phyloP scores from a whole-genome alignment of 2,329 filamentous ascomycete genomes.

The Aspergillus phoenicis region DNA sequence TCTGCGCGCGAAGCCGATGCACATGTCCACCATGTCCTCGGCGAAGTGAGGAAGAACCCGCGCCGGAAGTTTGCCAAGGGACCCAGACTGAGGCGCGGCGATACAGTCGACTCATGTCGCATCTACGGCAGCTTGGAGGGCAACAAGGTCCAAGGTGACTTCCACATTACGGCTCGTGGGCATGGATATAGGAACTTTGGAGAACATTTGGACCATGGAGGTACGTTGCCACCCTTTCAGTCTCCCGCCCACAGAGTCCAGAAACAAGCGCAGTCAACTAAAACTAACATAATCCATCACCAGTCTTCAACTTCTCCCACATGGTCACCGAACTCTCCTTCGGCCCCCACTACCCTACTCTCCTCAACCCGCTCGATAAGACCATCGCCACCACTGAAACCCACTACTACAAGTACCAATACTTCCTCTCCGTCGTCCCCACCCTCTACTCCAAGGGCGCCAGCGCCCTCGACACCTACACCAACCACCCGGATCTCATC shows the following conservation, averaged over 20 bases:
- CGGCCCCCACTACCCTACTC: constrained; percentile 91
- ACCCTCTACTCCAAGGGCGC: constrained; percentile 77
- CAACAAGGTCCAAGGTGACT: constrained; percentile 97
- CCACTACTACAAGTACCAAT: constrained; percentile 96
- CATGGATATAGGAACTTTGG: constrained; percentile 89
- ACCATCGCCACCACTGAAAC: constrained; percentile 74
- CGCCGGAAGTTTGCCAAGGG: constrained; percentile 70
- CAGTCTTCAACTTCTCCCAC: constrained; percentile 97
- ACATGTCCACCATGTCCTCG: constrained; percentile 89
- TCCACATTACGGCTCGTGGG: constrained; percentile 92
- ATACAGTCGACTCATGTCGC: constrained; percentile 73
- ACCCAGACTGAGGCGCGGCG: constrained; percentile 61
- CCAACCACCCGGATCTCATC: constrained; percentile 38
- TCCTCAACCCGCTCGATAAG: constrained; percentile 90
- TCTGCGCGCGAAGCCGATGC: constrained; percentile 65
- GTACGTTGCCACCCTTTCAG: constrained; percentile 54
- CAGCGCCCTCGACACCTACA: constrained; percentile 46
- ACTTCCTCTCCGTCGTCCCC: constrained; percentile 93
- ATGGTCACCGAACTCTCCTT: constrained; percentile 95
- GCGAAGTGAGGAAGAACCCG: constrained; percentile 69
- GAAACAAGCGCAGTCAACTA: neutral
- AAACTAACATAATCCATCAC: constrained; percentile 10
- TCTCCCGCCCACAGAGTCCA: neutral
- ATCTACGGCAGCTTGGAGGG: constrained; percentile 87
- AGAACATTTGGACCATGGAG: constrained; percentile 75